phyloP scores from a whole-genome alignment of 1,284 basidiomycete species.

The Clitocybe nebularis region DNA sequence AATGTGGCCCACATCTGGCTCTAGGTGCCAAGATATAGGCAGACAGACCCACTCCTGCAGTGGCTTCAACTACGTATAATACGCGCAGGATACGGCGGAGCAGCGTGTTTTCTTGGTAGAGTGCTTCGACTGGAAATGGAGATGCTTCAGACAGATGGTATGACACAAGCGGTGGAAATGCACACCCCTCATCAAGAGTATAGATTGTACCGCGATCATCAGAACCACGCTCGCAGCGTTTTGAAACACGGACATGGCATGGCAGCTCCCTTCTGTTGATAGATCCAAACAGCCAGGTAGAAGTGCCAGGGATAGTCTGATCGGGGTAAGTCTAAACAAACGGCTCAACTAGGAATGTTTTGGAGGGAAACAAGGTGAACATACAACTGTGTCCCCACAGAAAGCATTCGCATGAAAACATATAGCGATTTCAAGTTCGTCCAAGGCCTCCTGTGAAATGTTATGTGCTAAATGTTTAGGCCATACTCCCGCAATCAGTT shows the following conservation, averaged over 20 bases:
- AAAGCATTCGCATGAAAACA: constrained; percentile 3
- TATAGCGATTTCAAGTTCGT: constrained; percentile 14
- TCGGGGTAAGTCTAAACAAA: constrained; percentile 18
- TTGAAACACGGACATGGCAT: constrained; percentile 18
- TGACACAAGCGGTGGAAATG: neutral
- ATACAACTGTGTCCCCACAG: constrained; percentile 4
- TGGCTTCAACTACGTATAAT: constrained; percentile 16
- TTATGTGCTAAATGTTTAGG: too few species aligned
- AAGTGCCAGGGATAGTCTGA: constrained; percentile 14
- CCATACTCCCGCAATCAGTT: too few species aligned
- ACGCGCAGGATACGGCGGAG: constrained; percentile 14
- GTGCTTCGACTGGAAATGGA: constrained; percentile 18
- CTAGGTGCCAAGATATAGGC: too few species aligned
- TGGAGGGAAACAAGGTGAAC: neutral
- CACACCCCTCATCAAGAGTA: constrained; percentile 23
- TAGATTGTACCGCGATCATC: constrained; percentile 20
- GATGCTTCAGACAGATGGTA: neutral
- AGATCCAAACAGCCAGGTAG: constrained; percentile 2
- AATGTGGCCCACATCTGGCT: too few species aligned
- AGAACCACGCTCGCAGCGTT: constrained; percentile 18
- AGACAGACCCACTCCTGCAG: too few species aligned
- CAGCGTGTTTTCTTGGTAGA: constrained; percentile 15
- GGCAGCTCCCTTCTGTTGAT: constrained; percentile 8
- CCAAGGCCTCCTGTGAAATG: constrained; percentile 22
- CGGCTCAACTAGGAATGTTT: neutral